These are phyloP conservation scores for Inga oerstediana DNA, from an alignment of 306 rosid genomes.

Conservation along the genomic window DNA sequence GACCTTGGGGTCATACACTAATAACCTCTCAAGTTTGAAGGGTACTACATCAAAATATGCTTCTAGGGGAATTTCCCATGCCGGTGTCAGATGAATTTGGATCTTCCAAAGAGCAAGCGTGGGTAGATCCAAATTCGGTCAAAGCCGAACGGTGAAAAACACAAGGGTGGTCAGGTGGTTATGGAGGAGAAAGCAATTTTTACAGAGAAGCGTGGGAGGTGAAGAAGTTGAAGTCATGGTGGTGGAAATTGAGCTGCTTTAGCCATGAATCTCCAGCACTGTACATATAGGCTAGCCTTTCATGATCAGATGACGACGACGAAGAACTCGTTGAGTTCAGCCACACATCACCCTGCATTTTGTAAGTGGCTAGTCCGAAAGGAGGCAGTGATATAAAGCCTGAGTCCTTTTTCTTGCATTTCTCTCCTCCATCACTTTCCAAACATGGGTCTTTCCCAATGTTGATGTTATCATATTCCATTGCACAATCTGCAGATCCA, in stretches of 20 bases:
- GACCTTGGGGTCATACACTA: slow-evolving; percentile 22
- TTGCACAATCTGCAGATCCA: slow-evolving; percentile 37
- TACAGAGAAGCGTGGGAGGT: slow-evolving; percentile 43
- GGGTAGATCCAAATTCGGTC: not conserved
- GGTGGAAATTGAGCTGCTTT: slow-evolving; percentile 67
- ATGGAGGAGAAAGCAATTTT: slow-evolving; percentile 22
- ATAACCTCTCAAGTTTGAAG: slow-evolving; percentile 27
- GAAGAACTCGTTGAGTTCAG: slow-evolving; percentile 39
- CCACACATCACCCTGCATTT: slow-evolving; percentile 77
- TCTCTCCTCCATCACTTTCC: slow-evolving; percentile 12
- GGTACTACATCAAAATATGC: slow-evolving; percentile 23
- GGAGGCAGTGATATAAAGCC: slow-evolving; percentile 52
- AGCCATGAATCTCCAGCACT: slow-evolving; percentile 84
- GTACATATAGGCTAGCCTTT: slow-evolving; percentile 45
- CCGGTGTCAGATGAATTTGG: slow-evolving; percentile 18
- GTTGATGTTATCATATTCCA: slow-evolving; percentile 31
- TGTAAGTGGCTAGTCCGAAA: slow-evolving; percentile 73
- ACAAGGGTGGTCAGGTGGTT: slow-evolving; percentile 21
- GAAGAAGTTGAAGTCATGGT: slow-evolving; percentile 87
- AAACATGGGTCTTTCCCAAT: slow-evolving; percentile 31
- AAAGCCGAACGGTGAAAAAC: slow-evolving; percentile 23
- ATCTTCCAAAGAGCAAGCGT: not conserved
- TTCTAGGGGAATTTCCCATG: slow-evolving; percentile 19
- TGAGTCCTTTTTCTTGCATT: slow-evolving; percentile 16
- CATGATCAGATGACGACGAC: slow-evolving; percentile 35